phyloP scores from a whole-genome alignment of 805 yeast species.

The Kluyveromyces wickerhamii region DNA sequence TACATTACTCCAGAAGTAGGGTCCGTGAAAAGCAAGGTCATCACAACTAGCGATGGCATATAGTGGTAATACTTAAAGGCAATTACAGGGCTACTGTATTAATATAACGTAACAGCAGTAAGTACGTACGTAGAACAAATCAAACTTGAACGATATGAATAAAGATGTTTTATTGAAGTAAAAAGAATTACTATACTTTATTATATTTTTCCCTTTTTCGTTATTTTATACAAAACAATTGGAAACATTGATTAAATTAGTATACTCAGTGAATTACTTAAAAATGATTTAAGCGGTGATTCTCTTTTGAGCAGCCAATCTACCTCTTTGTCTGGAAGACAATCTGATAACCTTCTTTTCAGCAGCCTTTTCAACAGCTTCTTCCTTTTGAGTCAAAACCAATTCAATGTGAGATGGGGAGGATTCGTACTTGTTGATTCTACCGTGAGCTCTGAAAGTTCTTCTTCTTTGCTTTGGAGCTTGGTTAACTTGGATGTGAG shows the following conservation, averaged over 20 bases:
- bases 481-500: constrained; percentile 99
- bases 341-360: constrained; percentile 64
- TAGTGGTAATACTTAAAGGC: no score
- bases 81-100: no score
- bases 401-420: constrained; percentile 99
- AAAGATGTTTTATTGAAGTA: no score
- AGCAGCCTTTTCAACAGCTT: constrained; percentile 85
- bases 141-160: no score
- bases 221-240: neutral
- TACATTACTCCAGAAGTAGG: constrained; percentile 39
- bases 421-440: constrained; percentile 98
- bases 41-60: neutral
- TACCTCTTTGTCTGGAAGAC: constrained; percentile 87
- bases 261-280: constrained; percentile 4
- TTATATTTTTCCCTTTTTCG: neutral
- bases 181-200: no score
- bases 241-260: constrained; percentile 6
- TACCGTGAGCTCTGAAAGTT: constrained; percentile 99
- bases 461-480: constrained; percentile 99
- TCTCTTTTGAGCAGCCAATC: constrained; percentile 83
- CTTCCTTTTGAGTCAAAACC: constrained; percentile 91
- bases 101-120: no score
- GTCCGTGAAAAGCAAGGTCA: constrained; percentile 13
- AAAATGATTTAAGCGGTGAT: constrained; percentile 47
- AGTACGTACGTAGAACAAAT: no score